Evolutionary conservation across 1,139 yeast genomes (phyloP).

Genomic region (Nematodospora anomalae): DNA sequence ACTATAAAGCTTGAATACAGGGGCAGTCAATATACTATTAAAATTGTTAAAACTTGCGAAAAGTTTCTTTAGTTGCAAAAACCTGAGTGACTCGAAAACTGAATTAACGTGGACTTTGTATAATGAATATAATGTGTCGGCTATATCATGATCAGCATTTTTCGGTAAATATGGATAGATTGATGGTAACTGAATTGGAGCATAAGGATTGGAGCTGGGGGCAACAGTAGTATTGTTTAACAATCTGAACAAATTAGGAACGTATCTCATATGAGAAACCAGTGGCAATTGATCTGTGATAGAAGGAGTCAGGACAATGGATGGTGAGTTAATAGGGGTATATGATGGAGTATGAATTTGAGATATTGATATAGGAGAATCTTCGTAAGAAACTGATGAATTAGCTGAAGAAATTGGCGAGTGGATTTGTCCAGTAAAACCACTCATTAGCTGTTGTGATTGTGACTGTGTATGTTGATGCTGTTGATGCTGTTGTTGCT

Average conservation of each 20-base stretch:
- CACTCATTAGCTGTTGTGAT: slow-evolving; percentile 5
- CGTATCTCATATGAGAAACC: slow-evolving; percentile 28
- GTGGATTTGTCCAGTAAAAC: slow-evolving; percentile 15
- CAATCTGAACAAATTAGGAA: slow-evolving; percentile 38
- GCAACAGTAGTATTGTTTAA: slow-evolving; percentile 25
- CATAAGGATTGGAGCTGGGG: slow-evolving; percentile 23
- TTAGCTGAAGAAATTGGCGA: slow-evolving; percentile 27
- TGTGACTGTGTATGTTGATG: slow-evolving; percentile 5
- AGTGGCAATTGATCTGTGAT: slow-evolving; percentile 18
- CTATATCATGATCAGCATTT: slow-evolving; percentile 56
- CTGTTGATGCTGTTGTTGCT: slow-evolving; percentile 4
- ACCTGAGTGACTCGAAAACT: slow-evolving; percentile 64
- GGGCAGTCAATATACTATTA: slow-evolving; percentile 60
- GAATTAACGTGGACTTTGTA: slow-evolving; percentile 65
- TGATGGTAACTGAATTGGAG: slow-evolving; percentile 48
- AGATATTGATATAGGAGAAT: slow-evolving; percentile 18
- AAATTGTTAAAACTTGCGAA: slow-evolving; percentile 55
- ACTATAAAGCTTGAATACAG: slow-evolving; percentile 60
- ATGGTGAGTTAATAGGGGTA: slow-evolving; percentile 19
- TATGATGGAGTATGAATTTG: slow-evolving; percentile 30
- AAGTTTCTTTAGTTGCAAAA: slow-evolving; percentile 64
- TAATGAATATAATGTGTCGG: slow-evolving; percentile 58
- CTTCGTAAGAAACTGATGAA: slow-evolving; percentile 19
- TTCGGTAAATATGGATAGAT: slow-evolving; percentile 52
- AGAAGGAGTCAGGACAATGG: slow-evolving; percentile 9